These are phyloP conservation scores for Gossypium turneri DNA, from an alignment of 345 rosid species.

Conservation along the genomic window DNA sequence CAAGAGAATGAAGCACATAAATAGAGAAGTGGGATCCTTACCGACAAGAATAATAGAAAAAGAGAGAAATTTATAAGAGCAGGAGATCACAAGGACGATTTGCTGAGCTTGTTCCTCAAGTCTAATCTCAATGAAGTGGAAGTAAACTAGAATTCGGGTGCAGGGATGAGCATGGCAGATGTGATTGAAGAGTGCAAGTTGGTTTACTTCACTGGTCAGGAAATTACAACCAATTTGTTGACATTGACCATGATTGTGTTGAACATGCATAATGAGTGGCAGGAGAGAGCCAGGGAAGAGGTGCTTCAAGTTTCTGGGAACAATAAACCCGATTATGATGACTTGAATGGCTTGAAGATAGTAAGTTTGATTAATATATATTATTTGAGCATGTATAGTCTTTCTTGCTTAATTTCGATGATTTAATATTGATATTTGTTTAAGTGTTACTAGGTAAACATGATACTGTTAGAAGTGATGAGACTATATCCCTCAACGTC, in stretches of 20 bases:
- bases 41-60: conserved; percentile 11
- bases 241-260: conserved; percentile 48
- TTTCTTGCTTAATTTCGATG: neutral
- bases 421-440: neutral
- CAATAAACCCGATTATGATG: conserved; percentile 23
- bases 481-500: conserved; percentile 48
- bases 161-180: conserved; percentile 35
- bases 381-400: too few species aligned
- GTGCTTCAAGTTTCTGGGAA: conserved; percentile 33
- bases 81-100: conserved; percentile 25
- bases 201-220: conserved; percentile 57
- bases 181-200: conserved; percentile 51
- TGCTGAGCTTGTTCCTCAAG: conserved; percentile 39
- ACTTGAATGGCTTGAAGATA: conserved; percentile 29
- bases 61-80: conserved; percentile 16
- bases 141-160: conserved; percentile 7
- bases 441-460: conserved; percentile 28
- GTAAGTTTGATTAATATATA: conserved; percentile 17
- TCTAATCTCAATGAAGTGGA: conserved; percentile 16
- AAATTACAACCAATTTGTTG: conserved; percentile 45
- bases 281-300: conserved; percentile 48
- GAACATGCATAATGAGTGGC: conserved; percentile 54
- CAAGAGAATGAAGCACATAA: conserved; percentile 23
- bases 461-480: conserved; percentile 38
- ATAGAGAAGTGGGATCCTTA: conserved; percentile 12